A percentile compares a stretch with the other conserved stretches of the same genome.
Conservation (phyloP, 2,329 filamentous ascomycete genomes). For the Mariannaea sp. region DNA sequence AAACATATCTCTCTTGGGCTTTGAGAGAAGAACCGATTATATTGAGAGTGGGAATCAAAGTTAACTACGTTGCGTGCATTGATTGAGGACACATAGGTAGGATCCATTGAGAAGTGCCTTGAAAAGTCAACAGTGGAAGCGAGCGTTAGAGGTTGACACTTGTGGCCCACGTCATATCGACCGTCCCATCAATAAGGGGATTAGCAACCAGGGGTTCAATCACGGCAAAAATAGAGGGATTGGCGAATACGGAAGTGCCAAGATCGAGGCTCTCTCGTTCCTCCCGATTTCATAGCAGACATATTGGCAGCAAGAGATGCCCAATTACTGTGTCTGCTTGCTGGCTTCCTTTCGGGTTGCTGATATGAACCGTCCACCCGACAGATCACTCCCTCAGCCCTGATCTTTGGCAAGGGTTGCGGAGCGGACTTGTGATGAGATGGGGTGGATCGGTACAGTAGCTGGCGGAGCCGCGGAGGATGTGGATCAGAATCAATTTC, state of each 20-base stretch:
- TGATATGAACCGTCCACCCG: constrained; percentile 18
- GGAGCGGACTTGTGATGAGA: no score
- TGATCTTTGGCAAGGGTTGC: no score
- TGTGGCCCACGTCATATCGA: no score
- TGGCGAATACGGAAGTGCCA: background rate
- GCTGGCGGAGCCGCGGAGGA: constrained; percentile 17
- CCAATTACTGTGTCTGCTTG: background rate
- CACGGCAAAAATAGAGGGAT: background rate
- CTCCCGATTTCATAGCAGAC: background rate
- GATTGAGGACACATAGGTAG: no score
- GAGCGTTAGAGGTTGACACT: no score
- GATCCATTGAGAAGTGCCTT: no score
- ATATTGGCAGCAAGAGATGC: no score
- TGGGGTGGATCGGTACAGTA: background rate
- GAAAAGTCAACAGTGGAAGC: no score
- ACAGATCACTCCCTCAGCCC: background rate
- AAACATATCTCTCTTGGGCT: no score
- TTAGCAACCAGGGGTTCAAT: background rate
- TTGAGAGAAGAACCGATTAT: no score
- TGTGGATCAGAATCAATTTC: constrained; percentile 11
- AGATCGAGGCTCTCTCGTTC: background rate
- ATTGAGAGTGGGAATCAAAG: no score
- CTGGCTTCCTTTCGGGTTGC: constrained; percentile 4
- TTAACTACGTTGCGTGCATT: no score
- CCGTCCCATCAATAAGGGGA: background rate